These are phyloP conservation scores for Ajuga chamaepitys DNA, from an alignment of 257 asterid species.

Conservation along the genomic window DNA sequence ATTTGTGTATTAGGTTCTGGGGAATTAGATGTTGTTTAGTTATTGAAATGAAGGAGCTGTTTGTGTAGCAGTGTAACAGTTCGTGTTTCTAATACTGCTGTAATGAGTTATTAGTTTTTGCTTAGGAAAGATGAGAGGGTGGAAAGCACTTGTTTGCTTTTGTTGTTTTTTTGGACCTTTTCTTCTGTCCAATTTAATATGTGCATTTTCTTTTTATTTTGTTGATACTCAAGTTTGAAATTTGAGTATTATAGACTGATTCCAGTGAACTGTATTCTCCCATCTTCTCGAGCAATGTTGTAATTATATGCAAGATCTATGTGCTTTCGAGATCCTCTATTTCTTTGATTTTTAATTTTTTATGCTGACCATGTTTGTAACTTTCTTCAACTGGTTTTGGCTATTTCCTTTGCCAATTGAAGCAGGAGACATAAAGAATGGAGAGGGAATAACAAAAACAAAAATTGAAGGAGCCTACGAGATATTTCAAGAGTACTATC, in stretches of 20 bases:
- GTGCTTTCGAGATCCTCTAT: no score
- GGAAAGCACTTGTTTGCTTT: constrained; percentile 11
- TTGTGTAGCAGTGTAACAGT: background rate
- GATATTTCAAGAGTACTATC: no score
- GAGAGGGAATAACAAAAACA: no score
- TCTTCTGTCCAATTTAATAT: background rate
- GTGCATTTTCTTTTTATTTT: background rate
- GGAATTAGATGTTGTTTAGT: constrained; percentile 9
- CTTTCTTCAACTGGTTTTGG: no score
- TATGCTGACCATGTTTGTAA: no score
- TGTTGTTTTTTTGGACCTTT: background rate
- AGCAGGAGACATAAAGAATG: no score
- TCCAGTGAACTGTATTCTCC: background rate
- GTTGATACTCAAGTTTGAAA: background rate
- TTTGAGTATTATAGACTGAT: background rate
- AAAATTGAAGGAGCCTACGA: no score
- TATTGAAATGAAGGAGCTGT: background rate
- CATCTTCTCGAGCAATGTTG: background rate
- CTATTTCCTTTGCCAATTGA: no score
- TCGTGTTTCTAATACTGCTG: constrained; percentile 17
- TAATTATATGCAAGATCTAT: background rate
- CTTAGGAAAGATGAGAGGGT: constrained; percentile 13
- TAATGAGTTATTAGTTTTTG: constrained; percentile 14
- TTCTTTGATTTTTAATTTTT: no score
- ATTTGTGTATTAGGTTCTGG: background rate